Percentiles rank a stretch among this genome's conserved stretches.
These are phyloP conservation scores for Taphrina communis DNA, from an alignment of 1,139 yeast species.

Conservation along the genomic window DNA sequence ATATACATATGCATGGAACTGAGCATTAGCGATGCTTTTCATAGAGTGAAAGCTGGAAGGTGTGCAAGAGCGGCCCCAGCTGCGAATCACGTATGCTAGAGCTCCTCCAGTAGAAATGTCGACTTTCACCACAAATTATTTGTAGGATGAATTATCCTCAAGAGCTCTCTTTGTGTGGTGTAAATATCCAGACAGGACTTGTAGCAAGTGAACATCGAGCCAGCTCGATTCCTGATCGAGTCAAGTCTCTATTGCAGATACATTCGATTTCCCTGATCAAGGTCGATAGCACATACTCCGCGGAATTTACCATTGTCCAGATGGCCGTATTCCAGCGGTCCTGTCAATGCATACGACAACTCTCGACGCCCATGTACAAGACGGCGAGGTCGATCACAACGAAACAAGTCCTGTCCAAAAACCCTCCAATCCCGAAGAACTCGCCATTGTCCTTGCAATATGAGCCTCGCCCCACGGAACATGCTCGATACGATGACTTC, in stretches of 20 bases:
- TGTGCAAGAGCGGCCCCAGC: background rate
- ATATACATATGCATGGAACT: no score
- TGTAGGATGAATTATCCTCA: background rate
- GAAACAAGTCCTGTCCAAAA: slow-evolving; percentile 33
- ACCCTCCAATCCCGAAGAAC: slow-evolving; percentile 27
- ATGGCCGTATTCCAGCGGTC: slow-evolving; percentile 2
- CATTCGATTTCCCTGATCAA: background rate
- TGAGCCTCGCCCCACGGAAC: slow-evolving; percentile 34
- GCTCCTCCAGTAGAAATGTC: slow-evolving; percentile 7
- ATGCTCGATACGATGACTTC: slow-evolving; percentile 70
- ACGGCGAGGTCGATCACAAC: slow-evolving; percentile 17
- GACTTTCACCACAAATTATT: slow-evolving; percentile 3
- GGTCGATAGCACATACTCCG: background rate
- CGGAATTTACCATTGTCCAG: background rate
- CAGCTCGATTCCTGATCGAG: background rate
- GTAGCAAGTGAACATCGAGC: background rate
- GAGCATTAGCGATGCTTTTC: no score
- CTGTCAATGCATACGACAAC: slow-evolving; percentile 1
- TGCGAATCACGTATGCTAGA: background rate
- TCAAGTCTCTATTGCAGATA: background rate
- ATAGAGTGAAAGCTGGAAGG: no score
- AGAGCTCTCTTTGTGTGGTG: background rate
- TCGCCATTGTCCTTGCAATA: slow-evolving; percentile 33
- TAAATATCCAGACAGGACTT: no score
- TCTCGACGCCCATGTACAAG: background rate